Evolutionary conservation across 1,284 basidiomycete species (phyloP).

Genomic region (Ustanciosporium gigantosporum): DNA sequence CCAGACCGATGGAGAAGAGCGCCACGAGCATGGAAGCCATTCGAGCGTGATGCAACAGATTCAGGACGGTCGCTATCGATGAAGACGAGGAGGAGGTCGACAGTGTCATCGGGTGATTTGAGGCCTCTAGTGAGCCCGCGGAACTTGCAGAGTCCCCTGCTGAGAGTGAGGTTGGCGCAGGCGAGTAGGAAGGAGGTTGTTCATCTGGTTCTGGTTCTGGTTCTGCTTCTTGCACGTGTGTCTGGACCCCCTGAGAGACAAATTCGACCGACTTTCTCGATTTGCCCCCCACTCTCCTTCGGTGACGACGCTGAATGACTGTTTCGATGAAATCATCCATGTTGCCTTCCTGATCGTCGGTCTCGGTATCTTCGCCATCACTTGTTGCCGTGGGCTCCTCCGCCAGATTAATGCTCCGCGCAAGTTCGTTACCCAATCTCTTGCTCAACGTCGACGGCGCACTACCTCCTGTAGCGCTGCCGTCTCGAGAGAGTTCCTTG

Average conservation of each 20-base stretch:
- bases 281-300: slow-evolving; percentile 28
- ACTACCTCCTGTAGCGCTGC: slow-evolving; percentile 2
- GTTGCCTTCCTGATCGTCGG: slow-evolving; percentile 35
- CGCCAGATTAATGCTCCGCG: slow-evolving; percentile 20
- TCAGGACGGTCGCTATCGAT: not conserved
- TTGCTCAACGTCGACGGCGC: slow-evolving; percentile 16
- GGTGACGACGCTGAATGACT: slow-evolving; percentile 32
- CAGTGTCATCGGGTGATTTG: not conserved
- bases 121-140: not conserved
- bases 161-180: no score
- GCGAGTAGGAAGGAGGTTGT: not conserved
- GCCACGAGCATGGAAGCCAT: slow-evolving; percentile 3
- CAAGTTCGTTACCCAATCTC: slow-evolving; percentile 33
- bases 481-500: slow-evolving; percentile 57
- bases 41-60: not conserved
- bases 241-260: slow-evolving; percentile 27
- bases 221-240: slow-evolving; percentile 3
- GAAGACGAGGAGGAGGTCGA: not conserved
- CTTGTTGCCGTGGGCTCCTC: no score
- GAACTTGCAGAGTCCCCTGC: no score
- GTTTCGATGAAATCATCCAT: slow-evolving; percentile 40
- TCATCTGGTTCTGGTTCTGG: not conserved
- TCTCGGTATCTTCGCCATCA: slow-evolving; percentile 30
- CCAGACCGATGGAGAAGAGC: slow-evolving; percentile 17
- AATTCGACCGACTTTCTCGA: slow-evolving; percentile 28